These are phyloP conservation scores for Cordyceps farinosa DNA, from an alignment of 2,329 filamentous ascomycete species.

Conservation along the genomic window DNA sequence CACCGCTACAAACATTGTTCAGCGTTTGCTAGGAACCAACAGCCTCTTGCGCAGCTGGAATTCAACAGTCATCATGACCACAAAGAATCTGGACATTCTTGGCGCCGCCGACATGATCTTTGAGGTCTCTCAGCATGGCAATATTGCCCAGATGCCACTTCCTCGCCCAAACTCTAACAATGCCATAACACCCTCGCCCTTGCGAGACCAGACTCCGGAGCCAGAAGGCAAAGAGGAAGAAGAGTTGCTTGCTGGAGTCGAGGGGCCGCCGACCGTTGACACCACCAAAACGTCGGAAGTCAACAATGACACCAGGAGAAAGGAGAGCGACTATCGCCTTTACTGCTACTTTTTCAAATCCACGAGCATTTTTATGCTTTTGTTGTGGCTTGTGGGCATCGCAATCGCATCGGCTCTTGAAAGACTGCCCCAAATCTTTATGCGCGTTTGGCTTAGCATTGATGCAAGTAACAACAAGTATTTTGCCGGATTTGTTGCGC, in stretches of 20 bases:
- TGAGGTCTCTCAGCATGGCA: neutral
- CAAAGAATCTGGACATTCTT: neutral
- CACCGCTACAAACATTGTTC: slow-evolving; percentile 4
- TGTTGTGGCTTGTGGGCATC: neutral
- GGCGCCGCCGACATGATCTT: neutral
- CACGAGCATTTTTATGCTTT: neutral
- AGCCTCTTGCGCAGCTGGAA: slow-evolving; percentile 17
- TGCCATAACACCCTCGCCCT: neutral
- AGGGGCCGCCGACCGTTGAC: neutral
- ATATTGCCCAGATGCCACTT: neutral
- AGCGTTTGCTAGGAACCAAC: slow-evolving; percentile 9
- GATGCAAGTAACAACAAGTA: slow-evolving; percentile 15
- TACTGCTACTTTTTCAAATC: slow-evolving; percentile 6
- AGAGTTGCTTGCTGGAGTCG: neutral
- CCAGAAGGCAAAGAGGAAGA: neutral
- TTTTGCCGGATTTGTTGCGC: neutral
- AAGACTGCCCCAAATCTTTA: slow-evolving; percentile 11
- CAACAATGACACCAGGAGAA: neutral
- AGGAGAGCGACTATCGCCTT: neutral
- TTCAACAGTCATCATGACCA: slow-evolving; percentile 19
- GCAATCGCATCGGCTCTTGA: neutral
- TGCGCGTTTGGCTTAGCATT: slow-evolving; percentile 19
- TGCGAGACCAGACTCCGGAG: neutral
- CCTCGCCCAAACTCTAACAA: neutral
- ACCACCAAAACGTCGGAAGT: neutral